Conservation (phyloP, 208 protist genomes). For the Wallacemonas sp. region DNA sequence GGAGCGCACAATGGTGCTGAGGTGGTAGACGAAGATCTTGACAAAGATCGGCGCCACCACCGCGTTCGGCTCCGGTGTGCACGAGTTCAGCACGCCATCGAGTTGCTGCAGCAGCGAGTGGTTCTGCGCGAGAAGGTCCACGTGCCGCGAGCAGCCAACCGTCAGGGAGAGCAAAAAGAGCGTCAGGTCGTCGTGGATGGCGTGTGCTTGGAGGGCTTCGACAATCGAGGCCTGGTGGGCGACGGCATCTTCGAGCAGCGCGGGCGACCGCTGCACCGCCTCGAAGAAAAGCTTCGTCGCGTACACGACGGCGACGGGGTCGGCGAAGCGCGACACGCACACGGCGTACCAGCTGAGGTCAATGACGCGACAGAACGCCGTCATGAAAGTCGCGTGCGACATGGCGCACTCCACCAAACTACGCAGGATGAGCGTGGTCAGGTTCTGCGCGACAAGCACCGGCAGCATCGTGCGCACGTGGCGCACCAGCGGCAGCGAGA, state of each 20-base stretch:
- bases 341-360: constrained; percentile 72
- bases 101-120: constrained; percentile 66
- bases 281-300: constrained; percentile 75
- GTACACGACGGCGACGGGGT: constrained; percentile 69
- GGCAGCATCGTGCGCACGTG: constrained; percentile 28
- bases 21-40: constrained; percentile 56
- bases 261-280: constrained; percentile 48
- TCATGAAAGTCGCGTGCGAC: constrained; percentile 39
- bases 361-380: constrained; percentile 47
- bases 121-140: constrained; percentile 65
- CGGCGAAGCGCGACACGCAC: constrained; percentile 65
- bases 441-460: constrained; percentile 33
- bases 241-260: constrained; percentile 51
- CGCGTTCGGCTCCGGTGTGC: constrained; percentile 38
- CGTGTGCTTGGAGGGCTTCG: constrained; percentile 56
- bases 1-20: constrained; percentile 36
- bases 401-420: constrained; percentile 56
- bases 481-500: constrained; percentile 42
- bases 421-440: constrained; percentile 54
- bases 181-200: constrained; percentile 68
- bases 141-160: constrained; percentile 43
- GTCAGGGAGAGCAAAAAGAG: constrained; percentile 65
- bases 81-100: constrained; percentile 52
- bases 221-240: constrained; percentile 60
- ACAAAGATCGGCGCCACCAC: constrained; percentile 72